Percentiles rank a stretch among this genome's conserved stretches.
Conservation (phyloP, 805 yeast species). For the Hanseniaspora hatyaiensis region DNA sequence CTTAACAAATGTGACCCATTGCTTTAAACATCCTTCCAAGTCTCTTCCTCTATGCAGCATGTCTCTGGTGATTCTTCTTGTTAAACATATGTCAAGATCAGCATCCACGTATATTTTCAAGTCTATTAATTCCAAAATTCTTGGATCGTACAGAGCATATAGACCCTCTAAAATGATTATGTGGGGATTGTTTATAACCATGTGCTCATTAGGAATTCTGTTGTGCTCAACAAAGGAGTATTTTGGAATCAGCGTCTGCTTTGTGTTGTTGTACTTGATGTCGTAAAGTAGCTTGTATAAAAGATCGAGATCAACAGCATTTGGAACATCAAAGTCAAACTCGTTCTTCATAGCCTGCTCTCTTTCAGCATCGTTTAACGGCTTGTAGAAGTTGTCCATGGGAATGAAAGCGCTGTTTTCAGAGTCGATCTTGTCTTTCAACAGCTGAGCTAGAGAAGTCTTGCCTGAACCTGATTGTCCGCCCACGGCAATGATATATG, state of each 20-base stretch:
- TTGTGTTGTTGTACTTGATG: conserved; percentile 58
- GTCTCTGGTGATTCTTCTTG: conserved; percentile 78
- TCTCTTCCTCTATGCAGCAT: conserved; percentile 79
- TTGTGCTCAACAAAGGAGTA: conserved; percentile 56
- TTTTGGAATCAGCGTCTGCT: conserved; percentile 45
- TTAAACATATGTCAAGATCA: conserved; percentile 82
- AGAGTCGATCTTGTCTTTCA: conserved; percentile 64
- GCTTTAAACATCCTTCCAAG: conserved; percentile 65
- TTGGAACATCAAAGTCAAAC: conserved; percentile 79
- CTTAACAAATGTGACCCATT: conserved; percentile 85
- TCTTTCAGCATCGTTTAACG: conserved; percentile 52
- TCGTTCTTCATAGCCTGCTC: conserved; percentile 53
- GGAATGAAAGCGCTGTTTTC: conserved; percentile 92
- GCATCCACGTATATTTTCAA: conserved; percentile 86
- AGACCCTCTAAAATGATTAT: conserved; percentile 89
- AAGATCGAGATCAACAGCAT: conserved; percentile 69
- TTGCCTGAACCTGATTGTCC: conserved; percentile 87
- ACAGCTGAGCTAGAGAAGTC: conserved; percentile 76
- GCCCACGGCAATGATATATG: conserved; percentile 77
- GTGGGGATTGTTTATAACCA: conserved; percentile 83
- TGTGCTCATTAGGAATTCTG: conserved; percentile 49
- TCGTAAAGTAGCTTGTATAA: conserved; percentile 50
- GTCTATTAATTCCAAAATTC: conserved; percentile 66
- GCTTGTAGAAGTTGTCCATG: conserved; percentile 82
- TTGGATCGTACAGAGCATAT: conserved; percentile 61